Evolutionary conservation across 2,329 filamentous ascomycete species (phyloP), one percentile per base, ranked within the genome.

Genomic region (Verticillium nubilum): DNA sequence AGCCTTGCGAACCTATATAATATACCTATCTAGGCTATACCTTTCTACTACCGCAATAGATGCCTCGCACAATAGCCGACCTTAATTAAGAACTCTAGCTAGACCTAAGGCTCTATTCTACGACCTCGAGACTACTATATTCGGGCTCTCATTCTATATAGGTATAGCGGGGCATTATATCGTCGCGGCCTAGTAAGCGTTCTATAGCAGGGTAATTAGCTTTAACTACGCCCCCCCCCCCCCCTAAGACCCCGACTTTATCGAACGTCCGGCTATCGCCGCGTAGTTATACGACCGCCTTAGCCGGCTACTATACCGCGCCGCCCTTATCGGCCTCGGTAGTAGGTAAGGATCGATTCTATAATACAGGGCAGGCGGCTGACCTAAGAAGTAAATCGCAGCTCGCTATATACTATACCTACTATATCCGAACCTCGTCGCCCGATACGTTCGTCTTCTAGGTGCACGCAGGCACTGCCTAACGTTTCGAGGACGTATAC

Each of bases 361-460:
- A 25, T 17, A 19, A 37, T 25, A 6, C 27, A 5, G 29, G 10
- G 27, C 55, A 29, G 31, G 28, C 29, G 29, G 15, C 57, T 61
- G 10, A 60, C 23, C 27, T 9, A 19, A n/a, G 13, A 58, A 69
- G 67, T 0, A 69, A 69, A 65, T 69, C 65, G 0, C 62, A 69
- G 53, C 15, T 68, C 56, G 69, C 71, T 9, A 76, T 77, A 56
- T 64, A 75, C 65, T 76, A 75, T 56, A 67, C 67, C 0, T 68
- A 76, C 59, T 63, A 61, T 53, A 60, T 66, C n/a, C 64, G 62
- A 60, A 61, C 69, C 0, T 57, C 57, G 26, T 68, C 62, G 25
- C 66, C 68, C 0, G 31, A 66, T n/a, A 70, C 65, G 17, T 72
- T 65, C 65, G 64, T 76, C 31, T 75, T 76, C 59, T 78, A 70